Percentiles rank a stretch among this genome's conserved stretches.
Conservation (phyloP, 495 filamentous ascomycete species). For the Aspergillus hancockii region DNA sequence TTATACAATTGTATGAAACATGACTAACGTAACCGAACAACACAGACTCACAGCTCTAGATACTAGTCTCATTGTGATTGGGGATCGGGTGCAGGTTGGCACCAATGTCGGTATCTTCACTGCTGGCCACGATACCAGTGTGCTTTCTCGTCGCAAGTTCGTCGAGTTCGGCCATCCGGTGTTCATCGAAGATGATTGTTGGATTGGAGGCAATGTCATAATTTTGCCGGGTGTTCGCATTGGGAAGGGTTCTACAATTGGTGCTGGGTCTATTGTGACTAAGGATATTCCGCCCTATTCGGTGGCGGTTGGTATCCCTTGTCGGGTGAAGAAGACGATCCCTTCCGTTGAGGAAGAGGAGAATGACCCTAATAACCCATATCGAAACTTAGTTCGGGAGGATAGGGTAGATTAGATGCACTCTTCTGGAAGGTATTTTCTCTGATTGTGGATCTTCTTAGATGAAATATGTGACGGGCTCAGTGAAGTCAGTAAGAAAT, state of each 20-base stretch:
- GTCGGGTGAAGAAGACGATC: constrained; percentile 40
- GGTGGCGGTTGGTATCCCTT: constrained; percentile 43
- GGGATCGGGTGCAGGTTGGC: constrained; percentile 72
- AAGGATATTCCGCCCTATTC: constrained; percentile 46
- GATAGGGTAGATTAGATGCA: constrained; percentile 6
- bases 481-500: no score
- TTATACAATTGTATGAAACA: neutral
- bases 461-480: no score
- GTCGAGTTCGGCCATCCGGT: constrained; percentile 75
- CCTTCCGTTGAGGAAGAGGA: constrained; percentile 32
- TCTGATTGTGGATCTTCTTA: neutral
- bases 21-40: neutral
- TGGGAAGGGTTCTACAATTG: constrained; percentile 47
- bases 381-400: constrained; percentile 17
- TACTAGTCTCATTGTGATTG: constrained; percentile 72
- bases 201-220: constrained; percentile 74
- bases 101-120: constrained; percentile 69
- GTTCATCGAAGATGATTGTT: constrained; percentile 78
- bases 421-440: neutral
- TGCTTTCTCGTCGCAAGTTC: constrained; percentile 69
- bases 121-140: constrained; percentile 67
- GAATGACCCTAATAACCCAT: constrained; percentile 28
- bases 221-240: constrained; percentile 71
- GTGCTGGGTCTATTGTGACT: constrained; percentile 48
- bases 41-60: constrained; percentile 63